These are phyloP conservation scores for Histomonas meleagridis DNA, from an alignment of 208 protist genomes.

Conservation along the genomic window DNA sequence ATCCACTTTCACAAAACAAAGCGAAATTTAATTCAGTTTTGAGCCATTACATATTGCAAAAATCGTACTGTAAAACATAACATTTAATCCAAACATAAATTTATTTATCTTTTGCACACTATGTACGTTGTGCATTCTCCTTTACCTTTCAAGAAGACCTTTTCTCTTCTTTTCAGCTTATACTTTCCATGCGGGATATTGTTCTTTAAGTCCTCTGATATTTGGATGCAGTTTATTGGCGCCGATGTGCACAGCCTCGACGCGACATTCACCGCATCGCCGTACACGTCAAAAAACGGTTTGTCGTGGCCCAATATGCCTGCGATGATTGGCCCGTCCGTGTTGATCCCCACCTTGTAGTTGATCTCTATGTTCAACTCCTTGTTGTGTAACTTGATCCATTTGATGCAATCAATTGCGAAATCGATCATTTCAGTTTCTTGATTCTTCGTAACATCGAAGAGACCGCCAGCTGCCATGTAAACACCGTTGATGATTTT, in stretches of 20 bases:
- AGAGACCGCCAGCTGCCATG: background rate
- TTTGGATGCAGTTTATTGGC: background rate
- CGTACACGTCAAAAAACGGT: background rate
- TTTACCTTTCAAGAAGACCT: background rate
- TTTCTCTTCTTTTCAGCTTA: background rate
- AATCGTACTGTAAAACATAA: too few relatives aligned
- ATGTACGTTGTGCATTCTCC: background rate
- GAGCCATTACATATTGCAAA: too few relatives aligned
- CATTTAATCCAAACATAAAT: too few relatives aligned
- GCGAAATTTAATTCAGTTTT: too few relatives aligned
- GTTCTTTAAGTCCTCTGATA: background rate
- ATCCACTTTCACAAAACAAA: too few relatives aligned
- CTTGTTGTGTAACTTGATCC: background rate
- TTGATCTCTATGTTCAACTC: background rate
- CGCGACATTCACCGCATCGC: slow-evolving; percentile 17
- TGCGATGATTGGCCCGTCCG: background rate
- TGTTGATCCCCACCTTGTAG: background rate
- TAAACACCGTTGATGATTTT: background rate
- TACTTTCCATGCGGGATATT: background rate
- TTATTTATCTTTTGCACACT: too few relatives aligned
- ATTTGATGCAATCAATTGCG: background rate
- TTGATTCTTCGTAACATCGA: background rate
- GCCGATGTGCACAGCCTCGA: background rate
- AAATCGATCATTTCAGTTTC: background rate
- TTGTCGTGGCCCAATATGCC: background rate